Evolutionary conservation across 768 basidiomycete species (phyloP), one percentile per base, ranked within the genome.

Genomic region (Lactarius sanguifluus): DNA sequence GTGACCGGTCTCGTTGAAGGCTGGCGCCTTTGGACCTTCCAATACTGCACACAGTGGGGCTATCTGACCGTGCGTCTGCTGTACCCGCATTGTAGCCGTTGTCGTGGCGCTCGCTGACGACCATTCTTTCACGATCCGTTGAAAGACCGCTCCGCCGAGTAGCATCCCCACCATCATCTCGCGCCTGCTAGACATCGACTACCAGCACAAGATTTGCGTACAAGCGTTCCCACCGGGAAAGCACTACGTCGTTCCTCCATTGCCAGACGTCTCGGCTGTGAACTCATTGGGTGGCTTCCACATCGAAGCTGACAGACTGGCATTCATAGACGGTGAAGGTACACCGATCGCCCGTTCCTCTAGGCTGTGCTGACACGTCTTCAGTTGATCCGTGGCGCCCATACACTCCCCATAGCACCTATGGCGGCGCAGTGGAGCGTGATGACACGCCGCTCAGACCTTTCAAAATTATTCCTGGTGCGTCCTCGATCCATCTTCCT

Each of bases 21-120:
- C 1, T 98, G 96, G 96, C 85, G 94, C 38, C 76, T 87, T 16
- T 98, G 96, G 96, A 71, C 80, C 7, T 97, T 94, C 82, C 96
- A 94, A 78, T 91, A 92, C 64, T 96, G 94, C 79, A 94, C 92
- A 0, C 86, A 96, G 72, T 98, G 96, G 96, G 96, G 95, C 2
- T 99, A 93, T 76, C 95, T 96, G 75, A 87, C 82, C 36, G 92
- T 91, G 71, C 40, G 85, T 65, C 28, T 10, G 34, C 25, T 20
- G 41, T 30, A 25, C 50, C 15, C 57, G 23, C 38, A 40, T 36
- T 34, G 20, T 23, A 12, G 3, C 10, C 55, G 28, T 34, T 36
- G 25, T 12, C 40, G n/a, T 10, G 20, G 20, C 16, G 38, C 13
- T 23, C 38, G 54, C 58, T 61, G 41, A 64, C 13, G n/a, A 59